Evolutionary conservation across 257 asterid genomes (phyloP), one percentile per base, ranked within the genome.

Genomic region (Leptodermis oblonga): DNA sequence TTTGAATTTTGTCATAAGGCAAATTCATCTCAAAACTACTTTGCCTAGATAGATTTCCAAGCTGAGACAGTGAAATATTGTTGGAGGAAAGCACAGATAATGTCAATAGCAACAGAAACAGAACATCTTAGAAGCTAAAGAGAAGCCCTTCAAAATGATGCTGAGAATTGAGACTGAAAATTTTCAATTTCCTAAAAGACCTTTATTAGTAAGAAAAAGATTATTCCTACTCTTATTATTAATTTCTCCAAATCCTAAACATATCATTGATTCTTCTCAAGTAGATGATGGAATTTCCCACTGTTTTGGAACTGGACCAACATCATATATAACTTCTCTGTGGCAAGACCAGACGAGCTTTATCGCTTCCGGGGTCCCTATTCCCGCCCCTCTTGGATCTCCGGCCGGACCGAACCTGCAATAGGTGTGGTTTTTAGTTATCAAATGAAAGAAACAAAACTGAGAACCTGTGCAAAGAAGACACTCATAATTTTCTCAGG

Each of bases 321-420:
- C 42, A 46, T 93, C 96, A 67, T 87, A 87, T 51, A 88, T 93
- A 71, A 90, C 76, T 71, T 88, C 97, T 66, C 97, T 75, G 52
- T 88, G 98, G 83, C 95, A 88, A 6, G 98, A 93, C 96, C 97
- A 93, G 1, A 93, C 97, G 1, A 93, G 91, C 81, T 82, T 86
- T 73, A 90, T 88, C 39, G 98, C 96, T 70, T 90, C 98, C 0
- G 96, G 95, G 41, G 96, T 90, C 51, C 97, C 98, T 31, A 90
- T 93, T 56, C 98, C 97, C 0, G 96, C 97, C 43, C 97, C 94
- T 73, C 90, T 81, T 28, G 95, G 97, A 74, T 90, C 98, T 68
- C 97, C 98, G 1, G 90, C 87, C 2, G 97, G 96, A 18, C 97
- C 95, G 56, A 90, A 90, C 97, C 97, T 90, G 72, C 56, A 71